phyloP scores from a whole-genome alignment of 768 basidiomycete species.

The Tephrocybe rancida region DNA sequence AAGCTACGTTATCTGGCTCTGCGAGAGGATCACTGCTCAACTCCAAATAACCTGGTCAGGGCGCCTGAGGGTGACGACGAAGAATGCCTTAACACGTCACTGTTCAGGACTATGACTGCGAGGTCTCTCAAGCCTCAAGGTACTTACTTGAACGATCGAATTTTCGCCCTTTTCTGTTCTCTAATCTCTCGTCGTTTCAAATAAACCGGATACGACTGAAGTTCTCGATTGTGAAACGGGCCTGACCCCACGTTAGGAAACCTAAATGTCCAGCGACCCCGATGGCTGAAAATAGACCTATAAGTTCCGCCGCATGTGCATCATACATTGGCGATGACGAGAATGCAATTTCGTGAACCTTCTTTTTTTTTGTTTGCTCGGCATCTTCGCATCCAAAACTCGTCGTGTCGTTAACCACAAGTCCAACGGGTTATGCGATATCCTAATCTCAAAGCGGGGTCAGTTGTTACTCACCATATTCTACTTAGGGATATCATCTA shows the following conservation, averaged over 20 bases:
- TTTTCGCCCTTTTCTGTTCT: not conserved
- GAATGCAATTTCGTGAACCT: slow-evolving; percentile 32
- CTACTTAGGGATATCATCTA: not conserved
- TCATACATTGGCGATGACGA: slow-evolving; percentile 35
- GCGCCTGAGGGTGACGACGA: slow-evolving; percentile 39
- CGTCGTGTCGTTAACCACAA: too few relatives aligned
- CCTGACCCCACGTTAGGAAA: slow-evolving; percentile 45
- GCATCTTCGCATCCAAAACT: too few relatives aligned
- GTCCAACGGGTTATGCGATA: slow-evolving; percentile 48
- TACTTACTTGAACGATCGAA: too few relatives aligned
- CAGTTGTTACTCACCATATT: slow-evolving; percentile 15
- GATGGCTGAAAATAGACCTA: slow-evolving; percentile 1
- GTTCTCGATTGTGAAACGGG: slow-evolving; percentile 42
- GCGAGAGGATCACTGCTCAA: slow-evolving; percentile 49
- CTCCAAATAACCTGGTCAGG: slow-evolving; percentile 35
- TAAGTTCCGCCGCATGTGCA: slow-evolving; percentile 15
- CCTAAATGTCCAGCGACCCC: slow-evolving; percentile 40
- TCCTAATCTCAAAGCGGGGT: slow-evolving; percentile 56
- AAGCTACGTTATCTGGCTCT: slow-evolving; percentile 43
- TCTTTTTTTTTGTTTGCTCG: not conserved
- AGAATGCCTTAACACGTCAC: slow-evolving; percentile 51
- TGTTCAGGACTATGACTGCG: slow-evolving; percentile 37
- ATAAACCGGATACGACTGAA: slow-evolving; percentile 43
- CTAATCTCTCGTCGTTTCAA: not conserved
- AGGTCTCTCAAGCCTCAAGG: slow-evolving; percentile 35